Percentiles rank a stretch among this genome's conserved stretches.
phyloP scores from a whole-genome alignment of 352 stramenopile species.

The Plasmopara viticola region DNA sequence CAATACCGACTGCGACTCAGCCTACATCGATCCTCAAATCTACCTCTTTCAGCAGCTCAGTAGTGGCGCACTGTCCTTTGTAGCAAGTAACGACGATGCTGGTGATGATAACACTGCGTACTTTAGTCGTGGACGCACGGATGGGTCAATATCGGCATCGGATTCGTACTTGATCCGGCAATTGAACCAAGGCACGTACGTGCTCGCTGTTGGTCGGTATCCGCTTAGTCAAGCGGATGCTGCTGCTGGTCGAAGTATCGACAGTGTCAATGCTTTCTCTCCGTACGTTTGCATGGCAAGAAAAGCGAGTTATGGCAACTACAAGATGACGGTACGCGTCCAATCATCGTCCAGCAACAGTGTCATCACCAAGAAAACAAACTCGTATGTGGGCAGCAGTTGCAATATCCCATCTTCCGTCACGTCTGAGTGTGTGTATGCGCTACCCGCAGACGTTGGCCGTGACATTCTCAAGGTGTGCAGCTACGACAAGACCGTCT shows the following conservation, averaged over 20 bases:
- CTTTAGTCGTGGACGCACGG: slow-evolving; percentile 19
- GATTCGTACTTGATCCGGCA: slow-evolving; percentile 64
- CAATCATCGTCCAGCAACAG: slow-evolving; percentile 29
- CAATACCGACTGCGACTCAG: slow-evolving; percentile 65
- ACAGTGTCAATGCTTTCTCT: slow-evolving; percentile 37
- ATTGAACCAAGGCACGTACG: slow-evolving; percentile 37
- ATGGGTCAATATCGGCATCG: slow-evolving; percentile 42
- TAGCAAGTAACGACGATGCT: slow-evolving; percentile 64
- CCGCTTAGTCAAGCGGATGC: slow-evolving; percentile 39
- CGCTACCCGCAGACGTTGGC: slow-evolving; percentile 35
- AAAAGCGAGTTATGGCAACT: slow-evolving; percentile 60
- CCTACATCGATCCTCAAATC: slow-evolving; percentile 63
- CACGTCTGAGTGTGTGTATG: slow-evolving; percentile 40
- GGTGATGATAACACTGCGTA: slow-evolving; percentile 48
- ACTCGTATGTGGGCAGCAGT: slow-evolving; percentile 67
- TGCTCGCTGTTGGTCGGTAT: slow-evolving; percentile 55
- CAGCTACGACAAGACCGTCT: slow-evolving; percentile 46
- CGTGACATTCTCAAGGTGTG: slow-evolving; percentile 27
- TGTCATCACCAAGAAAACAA: slow-evolving; percentile 32
- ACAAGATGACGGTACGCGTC: slow-evolving; percentile 52
- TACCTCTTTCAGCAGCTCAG: slow-evolving; percentile 33
- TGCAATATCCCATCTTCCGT: slow-evolving; percentile 26
- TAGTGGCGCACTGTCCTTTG: slow-evolving; percentile 24
- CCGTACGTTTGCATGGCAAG: slow-evolving; percentile 54
- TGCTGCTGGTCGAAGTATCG: slow-evolving; percentile 25